Percentiles rank a stretch among this genome's conserved stretches.
phyloP scores from a whole-genome alignment of 78 protist species.

The Dictyostelium firmibasis region DNA sequence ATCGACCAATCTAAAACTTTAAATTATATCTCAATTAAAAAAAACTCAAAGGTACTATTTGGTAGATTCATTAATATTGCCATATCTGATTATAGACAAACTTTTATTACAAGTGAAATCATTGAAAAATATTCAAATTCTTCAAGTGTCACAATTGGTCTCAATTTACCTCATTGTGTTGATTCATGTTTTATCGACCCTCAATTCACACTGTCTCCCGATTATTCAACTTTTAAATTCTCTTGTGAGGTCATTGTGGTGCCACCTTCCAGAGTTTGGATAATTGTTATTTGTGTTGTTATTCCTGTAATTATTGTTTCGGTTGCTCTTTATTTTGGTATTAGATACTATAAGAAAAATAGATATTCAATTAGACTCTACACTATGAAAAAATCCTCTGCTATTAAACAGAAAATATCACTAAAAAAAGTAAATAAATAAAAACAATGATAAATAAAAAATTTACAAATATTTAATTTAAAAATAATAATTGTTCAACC shows the following conservation, averaged over 20 bases:
- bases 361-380: background rate
- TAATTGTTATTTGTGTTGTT: background rate
- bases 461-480: too few relatives aligned
- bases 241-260: background rate
- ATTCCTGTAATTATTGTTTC: background rate
- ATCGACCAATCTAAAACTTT: background rate
- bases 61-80: background rate
- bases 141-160: background rate
- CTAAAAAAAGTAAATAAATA: background rate
- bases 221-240: background rate
- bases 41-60: background rate
- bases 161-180: background rate
- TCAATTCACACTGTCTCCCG: background rate
- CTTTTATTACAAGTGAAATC: background rate
- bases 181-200: background rate
- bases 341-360: background rate
- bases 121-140: background rate
- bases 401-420: background rate
- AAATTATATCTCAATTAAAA: background rate
- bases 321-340: background rate
- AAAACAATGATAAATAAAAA: background rate
- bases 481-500: background rate
- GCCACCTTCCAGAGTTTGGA: background rate
- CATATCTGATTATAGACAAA: conserved; percentile 8
- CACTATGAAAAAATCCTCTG: background rate